These are phyloP conservation scores for Microbotryomycetes sp. DNA, from an alignment of 1,284 basidiomycete species.

Conservation along the genomic window DNA sequence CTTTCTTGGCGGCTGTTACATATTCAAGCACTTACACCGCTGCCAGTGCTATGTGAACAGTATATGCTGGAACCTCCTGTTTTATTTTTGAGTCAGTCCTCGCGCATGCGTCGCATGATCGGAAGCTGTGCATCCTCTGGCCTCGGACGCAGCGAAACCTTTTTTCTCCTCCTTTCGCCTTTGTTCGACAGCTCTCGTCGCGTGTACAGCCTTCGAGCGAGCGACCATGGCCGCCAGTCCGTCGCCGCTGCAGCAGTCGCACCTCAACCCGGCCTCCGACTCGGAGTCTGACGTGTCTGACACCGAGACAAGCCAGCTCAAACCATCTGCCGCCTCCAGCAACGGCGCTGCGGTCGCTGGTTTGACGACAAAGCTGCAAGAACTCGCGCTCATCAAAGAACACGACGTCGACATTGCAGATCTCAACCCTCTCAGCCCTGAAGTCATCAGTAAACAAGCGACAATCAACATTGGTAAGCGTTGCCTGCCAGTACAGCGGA, in stretches of 20 bases:
- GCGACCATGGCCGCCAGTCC: constrained; percentile 1
- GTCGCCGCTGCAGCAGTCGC: constrained; percentile 2
- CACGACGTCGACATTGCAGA: constrained; percentile 39
- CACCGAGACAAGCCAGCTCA: not conserved
- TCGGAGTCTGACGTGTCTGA: not conserved
- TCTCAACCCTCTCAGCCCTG: constrained; percentile 83
- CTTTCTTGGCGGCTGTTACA: too few species aligned
- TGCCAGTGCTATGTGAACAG: too few species aligned
- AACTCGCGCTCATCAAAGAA: constrained; percentile 26
- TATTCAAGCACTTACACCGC: too few species aligned
- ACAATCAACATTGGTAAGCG: constrained; percentile 70
- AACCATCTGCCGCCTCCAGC: not conserved
- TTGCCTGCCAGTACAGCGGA: not conserved
- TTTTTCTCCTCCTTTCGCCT: too few species aligned
- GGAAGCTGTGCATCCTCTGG: too few species aligned
- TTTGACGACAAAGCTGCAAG: constrained; percentile 1
- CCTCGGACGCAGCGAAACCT: too few species aligned
- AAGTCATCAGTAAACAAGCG: constrained; percentile 96
- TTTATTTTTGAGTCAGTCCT: too few species aligned
- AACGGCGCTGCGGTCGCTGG: not conserved
- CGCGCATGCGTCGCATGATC: too few species aligned
- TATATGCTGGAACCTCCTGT: too few species aligned
- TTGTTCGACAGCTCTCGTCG: too few species aligned
- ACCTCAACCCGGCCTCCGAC: not conserved
- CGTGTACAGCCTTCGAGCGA: too few species aligned